phyloP scores from a whole-genome alignment of 805 yeast species.

The Yamadazyma tumulicola region DNA sequence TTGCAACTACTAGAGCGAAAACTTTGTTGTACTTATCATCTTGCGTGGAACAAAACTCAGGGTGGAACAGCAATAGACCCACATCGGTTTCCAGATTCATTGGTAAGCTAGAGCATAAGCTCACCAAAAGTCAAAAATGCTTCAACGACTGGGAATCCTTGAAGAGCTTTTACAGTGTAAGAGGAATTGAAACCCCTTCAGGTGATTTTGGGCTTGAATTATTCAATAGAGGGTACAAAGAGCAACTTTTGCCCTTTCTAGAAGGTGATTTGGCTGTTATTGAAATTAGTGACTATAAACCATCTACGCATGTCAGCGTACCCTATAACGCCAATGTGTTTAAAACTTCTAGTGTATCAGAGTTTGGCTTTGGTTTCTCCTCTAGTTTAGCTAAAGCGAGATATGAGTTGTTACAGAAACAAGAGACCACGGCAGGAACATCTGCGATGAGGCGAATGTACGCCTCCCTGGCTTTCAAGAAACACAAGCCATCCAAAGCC shows the following conservation, averaged over 20 bases:
- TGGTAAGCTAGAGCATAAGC: constrained; percentile 6
- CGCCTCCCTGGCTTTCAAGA: constrained; percentile 1
- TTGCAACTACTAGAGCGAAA: constrained; percentile 84
- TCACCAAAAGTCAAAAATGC: constrained; percentile 14
- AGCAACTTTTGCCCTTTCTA: constrained; percentile 1
- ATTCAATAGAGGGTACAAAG: constrained; percentile 5
- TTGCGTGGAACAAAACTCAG: constrained; percentile 9
- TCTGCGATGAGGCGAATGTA: no score
- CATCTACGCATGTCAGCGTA: background rate
- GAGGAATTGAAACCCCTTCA: constrained; percentile 3
- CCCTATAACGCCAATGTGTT: background rate
- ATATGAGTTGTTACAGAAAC: background rate
- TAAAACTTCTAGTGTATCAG: background rate
- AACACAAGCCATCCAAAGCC: constrained; percentile 1
- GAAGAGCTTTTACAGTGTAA: constrained; percentile 17
- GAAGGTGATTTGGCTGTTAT: constrained; percentile 1
- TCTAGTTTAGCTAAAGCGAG: constrained; percentile 3
- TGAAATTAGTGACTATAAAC: constrained; percentile 3
- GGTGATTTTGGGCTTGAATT: constrained; percentile 2
- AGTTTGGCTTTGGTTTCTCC: background rate
- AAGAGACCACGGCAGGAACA: background rate
- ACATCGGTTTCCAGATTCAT: constrained; percentile 27
- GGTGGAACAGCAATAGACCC: constrained; percentile 20
- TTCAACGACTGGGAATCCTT: constrained; percentile 16
- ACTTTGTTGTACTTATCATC: constrained; percentile 46